Percentiles rank a stretch among this genome's conserved stretches.
phyloP scores from a whole-genome alignment of 768 basidiomycete genomes.

The Pleurotus sapidus region DNA sequence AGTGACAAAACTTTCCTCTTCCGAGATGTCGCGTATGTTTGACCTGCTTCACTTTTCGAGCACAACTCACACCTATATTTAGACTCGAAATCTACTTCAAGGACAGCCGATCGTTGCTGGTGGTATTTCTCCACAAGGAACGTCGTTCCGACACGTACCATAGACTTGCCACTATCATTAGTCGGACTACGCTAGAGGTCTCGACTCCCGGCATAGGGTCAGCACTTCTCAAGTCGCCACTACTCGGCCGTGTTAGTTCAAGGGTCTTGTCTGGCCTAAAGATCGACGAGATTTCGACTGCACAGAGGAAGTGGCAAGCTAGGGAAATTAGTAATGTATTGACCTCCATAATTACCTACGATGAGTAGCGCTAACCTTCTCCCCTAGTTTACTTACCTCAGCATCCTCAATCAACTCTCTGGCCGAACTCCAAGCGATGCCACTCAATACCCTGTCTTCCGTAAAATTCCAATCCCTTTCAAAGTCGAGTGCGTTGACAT shows the following conservation, averaged over 20 bases:
- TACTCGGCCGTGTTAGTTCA: conserved; percentile 51
- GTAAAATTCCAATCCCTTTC: conserved; percentile 36
- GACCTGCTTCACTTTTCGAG: background rate
- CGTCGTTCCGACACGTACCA: conserved; percentile 60
- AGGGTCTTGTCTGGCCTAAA: conserved; percentile 48
- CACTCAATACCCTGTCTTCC: conserved; percentile 91
- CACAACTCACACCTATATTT: background rate
- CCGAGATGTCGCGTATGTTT: conserved; percentile 81
- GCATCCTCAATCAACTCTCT: conserved; percentile 87
- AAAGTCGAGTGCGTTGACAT: background rate
- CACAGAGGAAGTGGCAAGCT: conserved; percentile 83
- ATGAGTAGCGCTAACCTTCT: background rate
- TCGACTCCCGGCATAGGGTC: conserved; percentile 38
- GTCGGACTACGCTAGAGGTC: conserved; percentile 36
- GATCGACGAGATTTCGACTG: conserved; percentile 61
- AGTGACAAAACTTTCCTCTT: conserved; percentile 87
- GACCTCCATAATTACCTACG: background rate
- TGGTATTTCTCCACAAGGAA: conserved; percentile 74
- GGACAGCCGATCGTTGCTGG: conserved; percentile 83
- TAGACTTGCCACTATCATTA: conserved; percentile 46
- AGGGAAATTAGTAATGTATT: conserved; percentile 88
- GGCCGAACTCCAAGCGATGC: conserved; percentile 94
- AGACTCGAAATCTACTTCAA: conserved; percentile 92
- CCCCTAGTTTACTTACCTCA: conserved; percentile 80
- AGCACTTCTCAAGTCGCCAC: conserved; percentile 47